Percentiles rank a stretch among this genome's conserved stretches.
Conservation (phyloP, 768 basidiomycete genomes). For the Chalciporus chontae region DNA sequence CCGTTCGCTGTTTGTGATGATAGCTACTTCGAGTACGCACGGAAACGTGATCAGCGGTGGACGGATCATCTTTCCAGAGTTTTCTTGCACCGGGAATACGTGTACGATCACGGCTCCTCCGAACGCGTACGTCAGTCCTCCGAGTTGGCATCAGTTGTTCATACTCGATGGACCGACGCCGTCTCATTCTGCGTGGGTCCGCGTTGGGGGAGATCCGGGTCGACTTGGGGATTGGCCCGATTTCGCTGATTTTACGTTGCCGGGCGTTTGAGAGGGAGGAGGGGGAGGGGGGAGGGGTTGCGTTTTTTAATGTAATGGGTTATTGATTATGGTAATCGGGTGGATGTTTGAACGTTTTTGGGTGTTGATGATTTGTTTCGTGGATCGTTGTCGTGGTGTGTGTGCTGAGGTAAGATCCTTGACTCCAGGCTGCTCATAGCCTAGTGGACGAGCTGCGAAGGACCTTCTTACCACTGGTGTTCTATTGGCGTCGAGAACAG, state of each 20-base stretch:
- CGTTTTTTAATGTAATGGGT: background rate
- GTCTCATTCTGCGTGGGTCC: slow-evolving; percentile 68
- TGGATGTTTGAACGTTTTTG: too few species aligned
- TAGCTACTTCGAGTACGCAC: slow-evolving; percentile 73
- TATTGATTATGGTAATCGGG: too few species aligned
- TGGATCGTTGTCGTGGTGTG: too few species aligned
- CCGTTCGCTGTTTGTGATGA: too few species aligned
- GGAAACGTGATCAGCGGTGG: slow-evolving; percentile 71
- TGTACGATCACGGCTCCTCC: slow-evolving; percentile 81
- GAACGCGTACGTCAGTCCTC: slow-evolving; percentile 62
- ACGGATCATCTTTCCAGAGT: slow-evolving; percentile 68
- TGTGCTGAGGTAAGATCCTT: too few species aligned
- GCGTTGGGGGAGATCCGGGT: slow-evolving; percentile 75
- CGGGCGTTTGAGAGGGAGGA: slow-evolving; percentile 44
- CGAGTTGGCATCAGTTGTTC: slow-evolving; percentile 75
- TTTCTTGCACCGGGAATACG: slow-evolving; percentile 62
- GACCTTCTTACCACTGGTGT: too few species aligned
- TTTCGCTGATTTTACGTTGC: slow-evolving; percentile 61
- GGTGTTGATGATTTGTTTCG: too few species aligned
- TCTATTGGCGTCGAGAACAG: too few species aligned
- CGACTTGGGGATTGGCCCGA: slow-evolving; percentile 71
- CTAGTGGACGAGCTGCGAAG: too few species aligned
- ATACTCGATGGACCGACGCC: slow-evolving; percentile 78
- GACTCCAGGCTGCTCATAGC: too few species aligned
- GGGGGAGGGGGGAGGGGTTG: too few species aligned